Evolutionary conservation across 306 rosid species (phyloP).

Genomic region (Acacia confusa): DNA sequence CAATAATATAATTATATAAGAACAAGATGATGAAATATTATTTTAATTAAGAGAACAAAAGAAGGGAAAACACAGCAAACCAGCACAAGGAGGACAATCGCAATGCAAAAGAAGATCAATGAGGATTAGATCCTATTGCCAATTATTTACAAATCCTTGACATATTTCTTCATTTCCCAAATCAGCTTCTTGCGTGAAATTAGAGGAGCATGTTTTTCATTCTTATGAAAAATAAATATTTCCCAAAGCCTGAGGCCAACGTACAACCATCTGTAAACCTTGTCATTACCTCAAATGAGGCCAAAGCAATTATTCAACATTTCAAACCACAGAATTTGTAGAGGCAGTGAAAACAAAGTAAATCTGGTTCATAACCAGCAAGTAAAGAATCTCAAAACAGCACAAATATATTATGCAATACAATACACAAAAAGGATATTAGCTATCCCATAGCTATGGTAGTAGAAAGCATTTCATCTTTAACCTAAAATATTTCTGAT

Average conservation of each 20-base stretch:
- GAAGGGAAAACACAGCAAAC: neutral
- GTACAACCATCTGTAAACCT: neutral
- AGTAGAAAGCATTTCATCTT: neutral
- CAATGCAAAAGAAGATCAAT: neutral
- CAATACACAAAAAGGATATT: neutral
- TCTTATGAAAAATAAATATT: slow-evolving; percentile 3
- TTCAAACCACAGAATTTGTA: slow-evolving; percentile 17
- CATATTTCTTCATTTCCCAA: neutral
- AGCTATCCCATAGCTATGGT: neutral
- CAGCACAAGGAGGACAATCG: neutral
- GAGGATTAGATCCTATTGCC: neutral
- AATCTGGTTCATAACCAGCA: neutral
- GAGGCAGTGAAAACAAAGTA: slow-evolving; percentile 14
- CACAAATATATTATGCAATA: slow-evolving; percentile 1
- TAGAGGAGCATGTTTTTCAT: neutral
- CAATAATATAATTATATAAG: neutral
- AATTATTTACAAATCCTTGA: neutral
- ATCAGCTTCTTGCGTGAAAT: slow-evolving; percentile 16
- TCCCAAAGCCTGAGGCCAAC: slow-evolving; percentile 9
- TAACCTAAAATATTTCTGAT: slow-evolving; percentile 11
- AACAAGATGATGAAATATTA: neutral
- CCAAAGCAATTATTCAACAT: neutral
- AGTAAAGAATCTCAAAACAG: slow-evolving; percentile 22
- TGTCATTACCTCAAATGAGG: slow-evolving; percentile 10
- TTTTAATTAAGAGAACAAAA: neutral